Base-by-base conservation (phyloP, 495 filamentous ascomycete species). In the Lophiostoma macrostomum region DNA sequence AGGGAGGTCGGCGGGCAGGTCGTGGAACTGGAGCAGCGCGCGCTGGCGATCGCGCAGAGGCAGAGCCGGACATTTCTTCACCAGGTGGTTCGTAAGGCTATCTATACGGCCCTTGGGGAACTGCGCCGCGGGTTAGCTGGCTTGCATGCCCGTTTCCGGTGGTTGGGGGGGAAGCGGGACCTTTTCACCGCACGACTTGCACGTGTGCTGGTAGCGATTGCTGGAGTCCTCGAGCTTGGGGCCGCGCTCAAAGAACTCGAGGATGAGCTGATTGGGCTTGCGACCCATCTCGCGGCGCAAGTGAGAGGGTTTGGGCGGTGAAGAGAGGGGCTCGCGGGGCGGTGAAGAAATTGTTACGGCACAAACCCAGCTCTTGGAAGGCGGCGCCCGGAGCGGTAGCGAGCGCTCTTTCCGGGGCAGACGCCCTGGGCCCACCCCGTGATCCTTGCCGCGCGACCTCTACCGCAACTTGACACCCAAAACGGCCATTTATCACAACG, bases 31-130 rank as follows among this genome's bases (percentile, higher is more conserved):
- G 50, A 86, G 69, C 36, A 84, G 67, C 43, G 83, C 83, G 56
- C 80, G 79, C 66, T 83, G 79, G 18, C 85, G 78, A 49, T 87
- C 83, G 34, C 76, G 75, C 49, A 84, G 69, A 28, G 79, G 74
- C 25, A 90, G 83, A 16, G 82, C 85, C 34, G 83, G 84, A 64
- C 89, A 95, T 71, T 85, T 89, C 68, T 88, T 91, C 35, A 84
- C 78, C 38, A 95, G 72, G 64, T 95, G 89, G 57, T 73, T 82
- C 27, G 79, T 85, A 16, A 95, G 70, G 62, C 80, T 87, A 53
- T 95, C 89, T 63, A 87, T 81, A 42, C 89, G 80, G 58, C 89
- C 89, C 60, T 91, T 91, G 36, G 87, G 86, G 53, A 91, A 91
- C 58, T 70, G 47, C 37, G 39, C 47, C 19, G 18, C 30, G n/a